Percentiles rank a stretch among this genome's conserved stretches.
phyloP scores from a whole-genome alignment of 2,329 filamentous ascomycete species.

The Colletotrichum abscissum region DNA sequence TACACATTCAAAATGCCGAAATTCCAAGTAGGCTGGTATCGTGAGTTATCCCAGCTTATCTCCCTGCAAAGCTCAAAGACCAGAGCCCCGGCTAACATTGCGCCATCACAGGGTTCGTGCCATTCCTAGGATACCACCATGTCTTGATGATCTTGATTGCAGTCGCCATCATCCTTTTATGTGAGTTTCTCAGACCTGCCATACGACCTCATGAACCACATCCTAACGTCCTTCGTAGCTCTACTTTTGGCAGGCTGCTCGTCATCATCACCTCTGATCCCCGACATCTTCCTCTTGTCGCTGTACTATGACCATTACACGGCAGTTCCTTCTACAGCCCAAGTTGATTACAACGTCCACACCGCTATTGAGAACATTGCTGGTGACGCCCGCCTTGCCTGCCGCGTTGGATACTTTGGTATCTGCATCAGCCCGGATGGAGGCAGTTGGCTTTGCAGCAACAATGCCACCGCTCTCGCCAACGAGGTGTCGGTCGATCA shows the following conservation, averaged over 20 bases:
- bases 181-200: conserved; percentile 64
- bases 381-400: conserved; percentile 83
- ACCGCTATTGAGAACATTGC: conserved; percentile 91
- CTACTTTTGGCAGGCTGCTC: conserved; percentile 95
- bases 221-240: conserved; percentile 62
- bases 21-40: conserved; percentile 62
- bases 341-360: conserved; percentile 90
- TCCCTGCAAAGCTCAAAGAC: not conserved
- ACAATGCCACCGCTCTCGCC: conserved; percentile 94
- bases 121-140: conserved; percentile 81
- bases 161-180: conserved; percentile 91
- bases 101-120: conserved; percentile 65
- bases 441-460: conserved; percentile 93
- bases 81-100: conserved; percentile 9
- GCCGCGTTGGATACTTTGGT: conserved; percentile 96
- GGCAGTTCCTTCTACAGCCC: conserved; percentile 83
- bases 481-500: conserved; percentile 90
- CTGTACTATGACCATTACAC: conserved; percentile 93
- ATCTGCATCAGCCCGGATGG: conserved; percentile 95
- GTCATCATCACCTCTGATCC: conserved; percentile 94
- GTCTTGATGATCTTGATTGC: conserved; percentile 98
- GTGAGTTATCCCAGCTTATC: conserved; percentile 48
- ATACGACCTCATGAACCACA: not conserved
- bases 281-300: conserved; percentile 97
- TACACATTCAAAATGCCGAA: conserved; percentile 43